A percentile compares a stretch with the other conserved stretches of the same genome.
These are phyloP conservation scores for Globisporangium ultimum DNA, from an alignment of 352 stramenopile species.

Conservation along the genomic window DNA sequence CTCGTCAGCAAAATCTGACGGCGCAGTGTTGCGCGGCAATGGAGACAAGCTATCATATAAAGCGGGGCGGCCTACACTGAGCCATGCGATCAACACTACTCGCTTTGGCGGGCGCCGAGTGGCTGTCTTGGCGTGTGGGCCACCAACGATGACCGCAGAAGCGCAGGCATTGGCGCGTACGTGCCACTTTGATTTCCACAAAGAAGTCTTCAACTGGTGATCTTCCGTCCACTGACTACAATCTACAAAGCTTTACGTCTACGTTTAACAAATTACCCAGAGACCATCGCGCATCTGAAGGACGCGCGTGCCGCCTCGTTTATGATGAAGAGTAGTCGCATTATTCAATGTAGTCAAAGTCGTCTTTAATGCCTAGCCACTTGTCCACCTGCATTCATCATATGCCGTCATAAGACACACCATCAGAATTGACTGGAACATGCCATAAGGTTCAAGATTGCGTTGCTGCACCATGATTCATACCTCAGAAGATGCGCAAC, in stretches of 20 bases:
- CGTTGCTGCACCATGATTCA: not conserved
- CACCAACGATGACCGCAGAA: slow-evolving; percentile 66
- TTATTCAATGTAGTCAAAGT: slow-evolving; percentile 82
- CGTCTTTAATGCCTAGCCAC: slow-evolving; percentile 82
- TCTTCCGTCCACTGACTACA: too few relatives aligned
- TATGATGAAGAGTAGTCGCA: too few relatives aligned
- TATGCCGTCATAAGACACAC: not conserved
- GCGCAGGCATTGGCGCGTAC: slow-evolving; percentile 59
- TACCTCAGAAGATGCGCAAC: slow-evolving; percentile 59
- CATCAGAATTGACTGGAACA: not conserved
- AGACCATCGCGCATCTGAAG: too few relatives aligned
- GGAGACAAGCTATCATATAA: slow-evolving; percentile 55
- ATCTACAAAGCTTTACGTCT: too few relatives aligned
- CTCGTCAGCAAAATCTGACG: slow-evolving; percentile 42
- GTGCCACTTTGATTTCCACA: slow-evolving; percentile 80
- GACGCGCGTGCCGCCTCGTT: too few relatives aligned
- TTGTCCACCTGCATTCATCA: slow-evolving; percentile 67
- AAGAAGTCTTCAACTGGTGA: slow-evolving; percentile 80
- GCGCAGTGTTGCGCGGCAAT: slow-evolving; percentile 40
- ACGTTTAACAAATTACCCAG: too few relatives aligned
- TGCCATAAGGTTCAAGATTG: not conserved
- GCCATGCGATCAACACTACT: slow-evolving; percentile 68
- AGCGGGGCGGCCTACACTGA: slow-evolving; percentile 51
- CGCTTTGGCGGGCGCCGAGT: slow-evolving; percentile 50
- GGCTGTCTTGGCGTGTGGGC: slow-evolving; percentile 69